Conservation (phyloP, 2,329 filamentous ascomycete species). For the Graphilbum sp. region DNA sequence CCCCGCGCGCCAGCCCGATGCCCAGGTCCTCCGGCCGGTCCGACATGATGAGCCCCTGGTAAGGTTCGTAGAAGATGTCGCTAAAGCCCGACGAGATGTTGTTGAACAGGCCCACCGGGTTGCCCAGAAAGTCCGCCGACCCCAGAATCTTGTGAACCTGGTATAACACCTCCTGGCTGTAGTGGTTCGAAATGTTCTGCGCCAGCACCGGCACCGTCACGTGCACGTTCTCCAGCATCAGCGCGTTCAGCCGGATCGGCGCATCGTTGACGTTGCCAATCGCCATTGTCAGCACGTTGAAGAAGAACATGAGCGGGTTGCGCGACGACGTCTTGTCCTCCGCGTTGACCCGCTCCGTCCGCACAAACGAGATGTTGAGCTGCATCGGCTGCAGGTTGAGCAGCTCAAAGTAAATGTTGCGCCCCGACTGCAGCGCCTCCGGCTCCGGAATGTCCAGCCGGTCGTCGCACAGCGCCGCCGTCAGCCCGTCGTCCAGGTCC, state of each 20-base stretch:
- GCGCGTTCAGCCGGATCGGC: conserved; percentile 78
- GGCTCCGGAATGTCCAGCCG: conserved; percentile 85
- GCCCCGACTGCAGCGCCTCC: conserved; percentile 63
- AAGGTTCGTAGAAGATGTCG: conserved; percentile 98
- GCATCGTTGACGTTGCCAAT: conserved; percentile 98
- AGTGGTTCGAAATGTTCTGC: conserved; percentile 81
- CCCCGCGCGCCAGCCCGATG: conserved; percentile 87
- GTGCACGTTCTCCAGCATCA: conserved; percentile 88
- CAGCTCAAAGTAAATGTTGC: conserved; percentile 96
- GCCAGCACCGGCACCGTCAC: conserved; percentile 73
- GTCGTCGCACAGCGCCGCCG: conserved; percentile 82
- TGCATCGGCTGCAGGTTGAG: conserved; percentile 98
- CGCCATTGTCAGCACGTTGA: conserved; percentile 98
- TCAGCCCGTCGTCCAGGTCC: too few species aligned
- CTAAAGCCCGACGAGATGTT: conserved; percentile 94
- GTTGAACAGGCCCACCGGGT: conserved; percentile 94
- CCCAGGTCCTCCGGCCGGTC: conserved; percentile 92
- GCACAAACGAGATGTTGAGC: conserved; percentile 89
- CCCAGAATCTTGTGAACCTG: conserved; percentile 96
- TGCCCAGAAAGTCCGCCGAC: conserved; percentile 92
- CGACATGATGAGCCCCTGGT: conserved; percentile 88
- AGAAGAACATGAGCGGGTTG: conserved; percentile 96
- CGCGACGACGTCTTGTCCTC: conserved; percentile 82
- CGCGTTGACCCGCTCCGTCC: conserved; percentile 89
- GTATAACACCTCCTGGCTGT: conserved; percentile 88